Evolutionary conservation across 345 rosid species (phyloP), one percentile per base, ranked within the genome.

Genomic region (Carallia pectinifolia): DNA sequence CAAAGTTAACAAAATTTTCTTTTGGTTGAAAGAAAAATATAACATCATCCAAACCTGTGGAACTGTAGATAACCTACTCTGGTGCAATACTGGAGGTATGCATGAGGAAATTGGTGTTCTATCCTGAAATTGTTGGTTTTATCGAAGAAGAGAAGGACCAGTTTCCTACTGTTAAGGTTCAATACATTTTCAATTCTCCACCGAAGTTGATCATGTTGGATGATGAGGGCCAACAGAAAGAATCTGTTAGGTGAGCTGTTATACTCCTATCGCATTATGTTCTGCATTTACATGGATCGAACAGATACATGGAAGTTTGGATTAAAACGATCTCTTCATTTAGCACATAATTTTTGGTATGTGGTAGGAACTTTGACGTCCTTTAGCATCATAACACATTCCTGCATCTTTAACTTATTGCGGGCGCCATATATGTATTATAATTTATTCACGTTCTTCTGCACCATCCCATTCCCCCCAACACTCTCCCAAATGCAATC

Each of bases 171-270:
- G 81, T 92, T 19, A 87, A 86, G 82, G 85, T 86, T n/a, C 59
- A 92, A 58, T 90, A 89, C 81, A 73, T 80, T 74, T 95, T 88
- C 89, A 95, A 90, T 73, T 92, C 97, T 58, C 99, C 97, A 12
- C 99, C 96, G 27, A 95, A 92, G 85, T 79, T 95, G 89, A 90
- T 86, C 78, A 76, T 89, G 97, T 85, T 90, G 64, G 90, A 92
- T 78, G 93, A 86, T 23, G 88, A 82, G 72, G 91, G 89, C 73
- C 90, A 89, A 68, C 89, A 62, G 1, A 67, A 67, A 67, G 77
- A 73, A 66, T 67, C 71, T 15, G 52, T 73, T 33, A 67, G 77
- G 77, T 73, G 36, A 52, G 66, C 65, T 53, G 8, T 36, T 1
- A 23, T 23, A 23, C 18, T 60, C 52, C 9, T 10, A 36, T 31